Evolutionary conservation across 352 stramenopile genomes (phyloP), one percentile per base, ranked within the genome.

Genomic region (Phytophthora lateralis): DNA sequence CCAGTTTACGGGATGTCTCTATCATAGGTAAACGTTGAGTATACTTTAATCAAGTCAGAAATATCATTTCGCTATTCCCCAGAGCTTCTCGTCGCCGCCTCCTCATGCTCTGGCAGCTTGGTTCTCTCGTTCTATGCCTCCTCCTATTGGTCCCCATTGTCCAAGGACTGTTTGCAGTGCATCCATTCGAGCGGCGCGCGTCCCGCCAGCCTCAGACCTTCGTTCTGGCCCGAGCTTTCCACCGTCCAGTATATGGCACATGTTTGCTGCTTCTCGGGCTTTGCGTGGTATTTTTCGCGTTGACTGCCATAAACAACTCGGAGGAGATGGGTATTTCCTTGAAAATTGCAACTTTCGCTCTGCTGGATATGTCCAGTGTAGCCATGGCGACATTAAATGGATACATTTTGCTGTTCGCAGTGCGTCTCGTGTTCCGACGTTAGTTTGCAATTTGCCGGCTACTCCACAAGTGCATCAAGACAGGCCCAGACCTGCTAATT

Each of bases 331-430:
- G 39, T 8, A 3, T 50, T 32, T 12, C 7, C 21, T 17, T 48
- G 9, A 64, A 55, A 55, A 11, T 67, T 29, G 35, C 39, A 12
- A 63, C 55, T 34, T 81, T 70, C 21, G 78, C 66, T 66, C 52
- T 81, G 52, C 38, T 78, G 45, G 66, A 77, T 35, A 61, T 73
- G 55, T 66, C 73, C 12, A 73, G 51, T 46, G 69, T 70, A 30
- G 60, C 52, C 20, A 42, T 73, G 29, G 46, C 55, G 9, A 45
- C 27, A 29, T 49, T 79, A n/a, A 18, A 59, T 45, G 58, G 69
- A 46, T 77, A 81, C 53, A 39, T 81, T 54, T 52, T 67, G 52
- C 59, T 81, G 35, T 75, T 78, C 27, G 60, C 63, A 47, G 44
- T 71, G 10, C 52, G 37, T 10, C 34, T 79, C 15, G n/a, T n/a